Conservation (phyloP, 2,329 filamentous ascomycete species). For the Neobulgaria alba region DNA sequence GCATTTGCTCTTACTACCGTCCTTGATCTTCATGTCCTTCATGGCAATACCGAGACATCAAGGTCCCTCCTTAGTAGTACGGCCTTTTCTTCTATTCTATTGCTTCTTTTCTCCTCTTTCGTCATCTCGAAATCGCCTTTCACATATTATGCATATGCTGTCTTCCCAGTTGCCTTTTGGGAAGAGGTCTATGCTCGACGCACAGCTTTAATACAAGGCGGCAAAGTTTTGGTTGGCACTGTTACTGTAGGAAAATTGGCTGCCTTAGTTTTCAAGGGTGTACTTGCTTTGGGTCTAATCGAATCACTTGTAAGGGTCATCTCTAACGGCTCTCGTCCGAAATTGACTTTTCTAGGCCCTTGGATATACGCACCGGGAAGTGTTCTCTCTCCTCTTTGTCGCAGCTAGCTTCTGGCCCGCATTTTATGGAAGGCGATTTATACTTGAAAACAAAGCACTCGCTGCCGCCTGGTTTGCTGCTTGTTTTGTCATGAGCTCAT, state of each 20-base stretch:
- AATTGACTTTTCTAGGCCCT: constrained; percentile 66
- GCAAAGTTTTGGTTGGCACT: constrained; percentile 59
- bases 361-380: constrained; percentile 84
- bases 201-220: constrained; percentile 58
- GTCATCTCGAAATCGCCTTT: constrained; percentile 68
- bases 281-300: constrained; percentile 65
- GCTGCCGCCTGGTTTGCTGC: constrained; percentile 65
- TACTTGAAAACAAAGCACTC: constrained; percentile 56
- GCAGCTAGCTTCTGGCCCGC: constrained; percentile 71
- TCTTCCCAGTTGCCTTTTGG: constrained; percentile 95
- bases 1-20: constrained; percentile 85
- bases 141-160: constrained; percentile 83
- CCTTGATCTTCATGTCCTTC: constrained; percentile 77
- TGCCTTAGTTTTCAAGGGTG: constrained; percentile 52
- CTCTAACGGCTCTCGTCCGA: background rate
- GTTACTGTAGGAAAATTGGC: constrained; percentile 50
- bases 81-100: constrained; percentile 68
- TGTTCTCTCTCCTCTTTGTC: constrained; percentile 74
- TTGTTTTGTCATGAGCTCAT: constrained; percentile 78
- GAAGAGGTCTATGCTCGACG: constrained; percentile 83
- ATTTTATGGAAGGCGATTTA: constrained; percentile 63
- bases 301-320: constrained; percentile 58
- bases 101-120: constrained; percentile 70
- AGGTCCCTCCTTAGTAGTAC: constrained; percentile 51
- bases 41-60: constrained; percentile 55